Evolutionary conservation across 768 basidiomycete genomes (phyloP), one percentile per base, ranked within the genome.

Genomic region (Pisolithus tinctorius): DNA sequence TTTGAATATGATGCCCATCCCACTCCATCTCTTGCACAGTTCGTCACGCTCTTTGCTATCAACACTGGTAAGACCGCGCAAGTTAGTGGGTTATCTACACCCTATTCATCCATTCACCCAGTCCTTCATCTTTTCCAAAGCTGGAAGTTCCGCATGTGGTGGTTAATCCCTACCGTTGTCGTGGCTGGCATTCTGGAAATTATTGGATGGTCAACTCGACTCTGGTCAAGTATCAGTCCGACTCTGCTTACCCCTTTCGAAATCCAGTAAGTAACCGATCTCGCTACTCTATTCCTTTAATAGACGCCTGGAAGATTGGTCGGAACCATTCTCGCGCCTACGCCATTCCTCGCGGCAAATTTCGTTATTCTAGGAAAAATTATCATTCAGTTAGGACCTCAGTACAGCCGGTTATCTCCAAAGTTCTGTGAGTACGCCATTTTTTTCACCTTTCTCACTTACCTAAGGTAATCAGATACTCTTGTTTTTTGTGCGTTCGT

Each of bases 311-410:
- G 8, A 10, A 66, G 68, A 50, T 63, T 63, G 17, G 65, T 67
- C 4, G 63, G 68, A 2, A 78, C 76, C 0, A 76, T 82, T 48
- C 55, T 82, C 16, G 77, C 74, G 0, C 82, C 82, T 0, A 82
- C 80, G 0, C 79, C 79, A 1, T 67, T 83, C 14, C 62, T 82
- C 5, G 82, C 81, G 0, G 81, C 66, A 9, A 77, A 75, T 53
- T 84, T 83, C 56, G 64, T 81, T 31, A 74, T 81, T 41, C 69
- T 82, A 26, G 77, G 75, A 1, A 63, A 62, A 13, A 71, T 82
- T 38, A 75, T 81, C 20, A 43, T 50, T 2, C 60, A 58, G 0
- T 58, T 82, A 1, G 82, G 82, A 0, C 50, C 69, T 1, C 57
- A 63, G 17, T 84, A 81, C 59, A 81, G 79, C 57, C 71, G 80